phyloP scores from a whole-genome alignment of 2,329 filamentous ascomycete genomes.

The Berkeleyomyces basicola region DNA sequence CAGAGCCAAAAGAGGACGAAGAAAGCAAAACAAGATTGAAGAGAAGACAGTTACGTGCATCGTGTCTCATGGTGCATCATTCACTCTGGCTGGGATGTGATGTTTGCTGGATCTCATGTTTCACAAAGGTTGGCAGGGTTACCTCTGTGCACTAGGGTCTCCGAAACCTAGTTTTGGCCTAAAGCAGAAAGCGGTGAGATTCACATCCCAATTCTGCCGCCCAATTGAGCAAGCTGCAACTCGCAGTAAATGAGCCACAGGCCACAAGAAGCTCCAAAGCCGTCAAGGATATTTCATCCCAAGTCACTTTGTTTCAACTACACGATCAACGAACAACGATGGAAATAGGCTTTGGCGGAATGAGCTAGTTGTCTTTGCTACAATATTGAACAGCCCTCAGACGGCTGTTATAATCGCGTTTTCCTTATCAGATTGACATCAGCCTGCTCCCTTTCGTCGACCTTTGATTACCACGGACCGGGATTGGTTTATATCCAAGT shows the following conservation, averaged over 20 bases:
- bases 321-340: neutral
- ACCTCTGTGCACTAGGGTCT: neutral
- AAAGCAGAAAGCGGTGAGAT: neutral
- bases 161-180: neutral
- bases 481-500: constrained; percentile 25
- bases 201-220: neutral
- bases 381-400: neutral
- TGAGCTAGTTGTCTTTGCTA: neutral
- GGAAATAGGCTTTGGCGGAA: neutral
- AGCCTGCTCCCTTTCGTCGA: neutral
- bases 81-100: no score
- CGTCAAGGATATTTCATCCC: neutral
- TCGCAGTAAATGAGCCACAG: neutral
- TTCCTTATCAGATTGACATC: neutral
- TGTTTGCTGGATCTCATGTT: neutral
- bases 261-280: neutral
- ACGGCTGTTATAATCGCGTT: neutral
- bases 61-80: neutral
- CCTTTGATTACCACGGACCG: constrained; percentile 16
- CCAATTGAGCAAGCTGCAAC: neutral
- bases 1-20: neutral
- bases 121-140: neutral
- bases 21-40: neutral
- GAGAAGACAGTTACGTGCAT: no score
- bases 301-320: neutral